phyloP scores from a whole-genome alignment of 768 basidiomycete species.

The Calocybe gangraenosa region DNA sequence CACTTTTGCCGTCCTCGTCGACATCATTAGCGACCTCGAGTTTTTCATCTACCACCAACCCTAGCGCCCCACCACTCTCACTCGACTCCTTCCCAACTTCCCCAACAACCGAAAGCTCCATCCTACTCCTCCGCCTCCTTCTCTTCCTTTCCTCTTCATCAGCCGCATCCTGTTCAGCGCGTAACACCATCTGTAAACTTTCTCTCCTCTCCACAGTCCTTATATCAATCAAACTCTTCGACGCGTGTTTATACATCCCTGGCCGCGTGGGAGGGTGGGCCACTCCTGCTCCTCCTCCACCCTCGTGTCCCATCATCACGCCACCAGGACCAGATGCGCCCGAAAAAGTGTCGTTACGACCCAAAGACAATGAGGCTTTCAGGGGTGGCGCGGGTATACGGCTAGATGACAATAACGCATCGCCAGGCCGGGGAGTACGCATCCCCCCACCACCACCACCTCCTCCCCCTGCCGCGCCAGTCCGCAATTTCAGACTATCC shows the following conservation, averaged over 20 bases:
- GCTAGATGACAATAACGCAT: too few relatives aligned
- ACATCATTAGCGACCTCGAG: neutral
- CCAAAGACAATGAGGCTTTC: slow-evolving; percentile 1
- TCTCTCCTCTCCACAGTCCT: slow-evolving; percentile 27
- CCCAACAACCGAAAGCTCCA: neutral
- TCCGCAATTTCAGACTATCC: slow-evolving; percentile 4
- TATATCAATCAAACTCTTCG: slow-evolving; percentile 63
- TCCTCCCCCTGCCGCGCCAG: too few relatives aligned
- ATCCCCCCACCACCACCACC: slow-evolving; percentile 6
- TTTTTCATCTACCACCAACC: neutral
- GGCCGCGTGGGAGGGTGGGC: slow-evolving; percentile 24
- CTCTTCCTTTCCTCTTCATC: slow-evolving; percentile 6
- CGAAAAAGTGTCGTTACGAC: neutral
- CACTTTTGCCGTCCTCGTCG: neutral
- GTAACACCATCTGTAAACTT: slow-evolving; percentile 26
- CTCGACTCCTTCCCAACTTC: slow-evolving; percentile 7
- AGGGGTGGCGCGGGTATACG: neutral
- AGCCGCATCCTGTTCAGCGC: slow-evolving; percentile 22
- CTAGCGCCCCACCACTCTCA: slow-evolving; percentile 5
- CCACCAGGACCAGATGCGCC: neutral
- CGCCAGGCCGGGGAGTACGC: slow-evolving; percentile 19
- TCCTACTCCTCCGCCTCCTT: slow-evolving; percentile 15
- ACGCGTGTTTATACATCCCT: slow-evolving; percentile 53
- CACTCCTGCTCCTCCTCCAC: slow-evolving; percentile 8
- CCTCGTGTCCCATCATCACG: neutral